Conservation (phyloP, 2,329 filamentous ascomycete genomes). For the Parasarocladium wereldwijsianum region DNA sequence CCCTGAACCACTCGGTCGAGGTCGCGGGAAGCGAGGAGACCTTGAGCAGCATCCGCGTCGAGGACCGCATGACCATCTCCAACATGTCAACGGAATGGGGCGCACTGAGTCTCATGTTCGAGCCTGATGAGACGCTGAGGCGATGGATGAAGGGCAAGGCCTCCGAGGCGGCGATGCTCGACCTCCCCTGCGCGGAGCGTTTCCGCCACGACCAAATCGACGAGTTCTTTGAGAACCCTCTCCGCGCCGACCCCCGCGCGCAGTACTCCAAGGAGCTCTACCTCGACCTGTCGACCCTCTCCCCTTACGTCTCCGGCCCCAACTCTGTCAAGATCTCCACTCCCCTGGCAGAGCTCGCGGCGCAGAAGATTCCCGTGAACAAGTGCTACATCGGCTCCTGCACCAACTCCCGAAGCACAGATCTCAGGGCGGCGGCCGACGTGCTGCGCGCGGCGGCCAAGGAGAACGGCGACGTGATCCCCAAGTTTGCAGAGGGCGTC, state of each 20-base stretch:
- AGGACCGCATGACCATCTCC: constrained; percentile 56
- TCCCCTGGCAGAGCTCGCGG: constrained; percentile 57
- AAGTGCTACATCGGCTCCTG: constrained; percentile 53
- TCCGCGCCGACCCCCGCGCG: constrained; percentile 61
- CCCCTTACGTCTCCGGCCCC: constrained; percentile 70
- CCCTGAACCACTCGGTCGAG: constrained; percentile 82
- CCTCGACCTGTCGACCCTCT: constrained; percentile 66
- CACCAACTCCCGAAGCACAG: constrained; percentile 72
- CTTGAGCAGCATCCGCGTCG: constrained; percentile 54
- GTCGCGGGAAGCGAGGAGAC: constrained; percentile 73
- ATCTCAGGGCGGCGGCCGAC: constrained; percentile 65
- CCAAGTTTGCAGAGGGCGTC: constrained; percentile 62
- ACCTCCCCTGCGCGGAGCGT: constrained; percentile 32
- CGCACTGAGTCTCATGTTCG: constrained; percentile 33
- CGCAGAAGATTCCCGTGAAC: constrained; percentile 45
- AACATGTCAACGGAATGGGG: constrained; percentile 83
- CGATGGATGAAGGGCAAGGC: constrained; percentile 68
- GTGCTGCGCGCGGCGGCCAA: constrained; percentile 72
- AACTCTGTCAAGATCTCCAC: constrained; percentile 83
- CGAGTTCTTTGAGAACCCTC: constrained; percentile 49
- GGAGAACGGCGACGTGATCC: constrained; percentile 40
- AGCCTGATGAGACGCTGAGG: constrained; percentile 46
- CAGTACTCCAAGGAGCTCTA: constrained; percentile 73
- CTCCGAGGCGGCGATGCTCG: constrained; percentile 50
- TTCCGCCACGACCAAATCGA: constrained; percentile 65